These are phyloP conservation scores for Calonectria multiphialidica DNA, from an alignment of 2,329 filamentous ascomycete species.

Conservation along the genomic window DNA sequence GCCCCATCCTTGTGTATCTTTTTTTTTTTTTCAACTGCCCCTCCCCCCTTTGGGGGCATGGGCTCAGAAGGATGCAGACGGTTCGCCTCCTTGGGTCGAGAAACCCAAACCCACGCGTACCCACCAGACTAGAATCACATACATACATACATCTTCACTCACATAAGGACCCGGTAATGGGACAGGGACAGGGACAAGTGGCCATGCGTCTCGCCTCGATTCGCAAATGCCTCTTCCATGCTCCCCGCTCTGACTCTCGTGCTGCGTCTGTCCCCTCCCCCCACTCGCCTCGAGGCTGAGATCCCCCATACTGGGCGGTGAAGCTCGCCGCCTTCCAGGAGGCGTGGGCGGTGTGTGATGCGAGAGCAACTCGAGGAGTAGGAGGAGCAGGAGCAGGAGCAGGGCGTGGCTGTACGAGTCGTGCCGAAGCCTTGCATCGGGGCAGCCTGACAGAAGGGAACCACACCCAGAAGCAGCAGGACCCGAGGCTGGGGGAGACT, in stretches of 20 bases:
- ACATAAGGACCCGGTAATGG: conserved; percentile 9
- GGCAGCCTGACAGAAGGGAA: conserved; percentile 1
- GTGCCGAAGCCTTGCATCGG: background rate
- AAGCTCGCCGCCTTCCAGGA: background rate
- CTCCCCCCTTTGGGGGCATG: background rate
- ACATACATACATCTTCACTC: conserved; percentile 4
- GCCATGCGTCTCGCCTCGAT: conserved; percentile 10
- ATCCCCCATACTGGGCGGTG: conserved; percentile 13
- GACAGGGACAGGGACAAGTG: conserved; percentile 8
- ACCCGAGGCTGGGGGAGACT: background rate
- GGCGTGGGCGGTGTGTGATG: conserved; percentile 14
- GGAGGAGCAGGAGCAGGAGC: background rate
- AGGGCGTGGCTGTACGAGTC: conserved; percentile 5
- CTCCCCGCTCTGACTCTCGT: conserved; percentile 1
- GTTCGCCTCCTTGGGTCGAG: conserved; percentile 9
- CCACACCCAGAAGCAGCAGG: background rate
- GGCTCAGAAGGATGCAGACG: conserved; percentile 5
- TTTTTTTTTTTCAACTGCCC: background rate
- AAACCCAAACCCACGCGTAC: conserved; percentile 10
- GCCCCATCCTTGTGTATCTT: background rate
- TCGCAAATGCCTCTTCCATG: background rate
- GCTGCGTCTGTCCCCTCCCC: background rate
- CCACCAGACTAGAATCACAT: conserved; percentile 11
- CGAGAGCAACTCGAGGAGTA: background rate
- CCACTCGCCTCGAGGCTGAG: conserved; percentile 14